phyloP scores from a whole-genome alignment of 139 green algal genomes.

The Ostreobium quekettii region DNA sequence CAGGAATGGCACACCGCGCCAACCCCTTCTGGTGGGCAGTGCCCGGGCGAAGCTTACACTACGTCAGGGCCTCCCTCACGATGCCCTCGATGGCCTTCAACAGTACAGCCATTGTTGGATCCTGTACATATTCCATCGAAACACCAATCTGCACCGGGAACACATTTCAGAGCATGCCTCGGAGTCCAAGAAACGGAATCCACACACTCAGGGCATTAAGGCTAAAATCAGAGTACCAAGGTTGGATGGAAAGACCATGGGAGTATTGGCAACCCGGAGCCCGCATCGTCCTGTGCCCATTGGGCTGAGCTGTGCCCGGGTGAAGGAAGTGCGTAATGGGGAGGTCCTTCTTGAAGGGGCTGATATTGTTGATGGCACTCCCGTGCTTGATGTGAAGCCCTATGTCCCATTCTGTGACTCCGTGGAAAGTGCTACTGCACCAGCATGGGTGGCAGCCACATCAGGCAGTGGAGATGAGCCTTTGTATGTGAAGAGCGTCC shows the following conservation, averaged over 20 bases:
- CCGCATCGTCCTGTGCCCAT: constrained; percentile 75
- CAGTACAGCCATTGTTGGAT: constrained; percentile 87
- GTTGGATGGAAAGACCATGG: constrained; percentile 66
- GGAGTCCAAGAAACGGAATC: constrained; percentile 5
- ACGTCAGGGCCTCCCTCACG: constrained; percentile 34
- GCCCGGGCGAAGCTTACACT: constrained; percentile 54
- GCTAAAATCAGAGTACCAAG: constrained; percentile 71
- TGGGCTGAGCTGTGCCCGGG: constrained; percentile 63
- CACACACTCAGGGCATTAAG: constrained; percentile 32
- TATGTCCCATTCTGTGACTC: constrained; percentile 83
- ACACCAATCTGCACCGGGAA: constrained; percentile 57
- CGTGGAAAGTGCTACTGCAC: constrained; percentile 48
- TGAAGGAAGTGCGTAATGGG: constrained; percentile 35
- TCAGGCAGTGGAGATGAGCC: too few relatives aligned
- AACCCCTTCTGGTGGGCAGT: constrained; percentile 68
- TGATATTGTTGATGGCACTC: constrained; percentile 84
- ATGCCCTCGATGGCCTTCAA: constrained; percentile 66
- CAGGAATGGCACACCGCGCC: constrained; percentile 77
- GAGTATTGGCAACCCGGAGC: constrained; percentile 77
- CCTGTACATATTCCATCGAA: constrained; percentile 89
- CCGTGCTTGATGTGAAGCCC: constrained; percentile 90
- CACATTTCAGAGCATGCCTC: too few relatives aligned
- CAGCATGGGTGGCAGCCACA: constrained; percentile 86
- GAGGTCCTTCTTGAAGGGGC: constrained; percentile 57
- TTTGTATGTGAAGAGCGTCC: too few relatives aligned